phyloP scores from a whole-genome alignment of 768 basidiomycete species.

The Amanita rubescens region DNA sequence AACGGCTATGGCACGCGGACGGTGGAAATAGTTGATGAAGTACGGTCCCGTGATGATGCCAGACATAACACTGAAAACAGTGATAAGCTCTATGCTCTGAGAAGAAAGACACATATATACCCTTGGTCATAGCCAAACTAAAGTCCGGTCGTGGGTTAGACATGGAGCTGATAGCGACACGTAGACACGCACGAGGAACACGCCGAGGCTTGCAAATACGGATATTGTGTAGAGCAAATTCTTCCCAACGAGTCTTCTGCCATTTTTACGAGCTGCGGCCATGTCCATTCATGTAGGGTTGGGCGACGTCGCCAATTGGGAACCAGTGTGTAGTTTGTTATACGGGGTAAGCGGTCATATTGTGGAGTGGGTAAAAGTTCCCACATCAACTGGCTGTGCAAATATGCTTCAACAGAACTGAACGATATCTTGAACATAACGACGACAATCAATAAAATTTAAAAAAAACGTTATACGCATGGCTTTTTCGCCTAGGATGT shows the following conservation, averaged over 20 bases:
- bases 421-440: too few species aligned
- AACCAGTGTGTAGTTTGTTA: background rate
- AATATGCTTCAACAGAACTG: too few species aligned
- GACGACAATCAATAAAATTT: too few species aligned
- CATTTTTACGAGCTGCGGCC: constrained; percentile 24
- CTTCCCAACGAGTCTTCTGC: constrained; percentile 57
- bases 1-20: constrained; percentile 56
- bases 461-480: too few species aligned
- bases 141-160: constrained; percentile 13
- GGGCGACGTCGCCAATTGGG: background rate
- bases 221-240: constrained; percentile 65
- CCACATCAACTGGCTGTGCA: too few species aligned
- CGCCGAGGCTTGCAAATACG: constrained; percentile 68
- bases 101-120: constrained; percentile 25
- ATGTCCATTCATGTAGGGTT: constrained; percentile 14
- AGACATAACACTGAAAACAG: constrained; percentile 59
- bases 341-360: too few species aligned
- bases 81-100: constrained; percentile 8
- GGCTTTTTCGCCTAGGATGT: too few species aligned
- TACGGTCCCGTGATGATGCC: constrained; percentile 83
- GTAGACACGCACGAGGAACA: constrained; percentile 54
- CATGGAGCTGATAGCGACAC: background rate
- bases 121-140: constrained; percentile 80
- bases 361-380: too few species aligned
- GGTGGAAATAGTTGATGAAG: constrained; percentile 68